Evolutionary conservation across 1,284 basidiomycete genomes (phyloP).

Genomic region (Apiotrichum siamense): DNA sequence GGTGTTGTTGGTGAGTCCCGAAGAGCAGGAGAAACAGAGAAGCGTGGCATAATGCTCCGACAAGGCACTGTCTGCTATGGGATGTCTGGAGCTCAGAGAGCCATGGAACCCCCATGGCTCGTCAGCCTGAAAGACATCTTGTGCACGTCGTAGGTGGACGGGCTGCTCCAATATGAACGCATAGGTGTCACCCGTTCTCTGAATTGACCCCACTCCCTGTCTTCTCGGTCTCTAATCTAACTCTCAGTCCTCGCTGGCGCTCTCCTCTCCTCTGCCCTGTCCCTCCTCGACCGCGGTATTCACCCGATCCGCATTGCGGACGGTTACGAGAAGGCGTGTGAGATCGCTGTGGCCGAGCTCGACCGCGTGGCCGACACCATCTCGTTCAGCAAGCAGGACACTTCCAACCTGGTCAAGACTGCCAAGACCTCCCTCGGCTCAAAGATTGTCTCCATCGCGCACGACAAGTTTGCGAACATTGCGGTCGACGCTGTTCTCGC

Average conservation of each 20-base stretch:
- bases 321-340: slow-evolving; percentile 91
- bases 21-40: too few relatives aligned
- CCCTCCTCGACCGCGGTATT: slow-evolving; percentile 91
- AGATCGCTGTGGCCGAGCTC: slow-evolving; percentile 80
- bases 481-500: slow-evolving; percentile 94
- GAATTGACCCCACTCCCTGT: too few relatives aligned
- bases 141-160: too few relatives aligned
- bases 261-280: slow-evolving; percentile 58
- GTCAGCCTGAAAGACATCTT: too few relatives aligned
- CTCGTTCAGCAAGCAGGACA: slow-evolving; percentile 74
- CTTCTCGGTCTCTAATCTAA: too few relatives aligned
- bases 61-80: too few relatives aligned
- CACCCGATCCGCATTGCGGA: slow-evolving; percentile 98
- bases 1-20: slow-evolving; percentile 83
- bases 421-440: slow-evolving; percentile 93
- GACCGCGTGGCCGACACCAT: slow-evolving; percentile 82
- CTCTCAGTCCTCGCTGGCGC: slow-evolving; percentile 94
- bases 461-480: slow-evolving; percentile 91
- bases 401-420: slow-evolving; percentile 82
- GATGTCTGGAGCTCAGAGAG: too few relatives aligned
- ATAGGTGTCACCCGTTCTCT: too few relatives aligned
- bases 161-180: too few relatives aligned
- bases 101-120: too few relatives aligned
- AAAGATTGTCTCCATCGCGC: slow-evolving; percentile 98
- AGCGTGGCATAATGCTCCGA: neutral